Evolutionary conservation across 148 eudicot species (phyloP).

Genomic region (Rhododendron kiyosumense): DNA sequence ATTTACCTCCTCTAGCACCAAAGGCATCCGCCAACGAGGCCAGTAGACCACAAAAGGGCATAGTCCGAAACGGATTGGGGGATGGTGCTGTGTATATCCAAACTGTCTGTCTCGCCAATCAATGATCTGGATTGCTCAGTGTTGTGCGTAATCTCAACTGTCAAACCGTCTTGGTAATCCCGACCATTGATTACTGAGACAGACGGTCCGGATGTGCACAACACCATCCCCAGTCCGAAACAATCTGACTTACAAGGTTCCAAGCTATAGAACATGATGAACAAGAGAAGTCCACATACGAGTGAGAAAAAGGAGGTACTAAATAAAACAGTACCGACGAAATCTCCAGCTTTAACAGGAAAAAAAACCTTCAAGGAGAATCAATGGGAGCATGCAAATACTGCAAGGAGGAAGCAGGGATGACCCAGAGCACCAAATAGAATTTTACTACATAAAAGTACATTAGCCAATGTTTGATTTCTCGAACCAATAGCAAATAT

Average conservation of each 20-base stretch:
- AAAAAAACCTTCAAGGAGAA: not conserved
- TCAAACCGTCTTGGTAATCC: too few relatives aligned
- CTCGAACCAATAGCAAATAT: not conserved
- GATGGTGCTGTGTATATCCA: too few relatives aligned
- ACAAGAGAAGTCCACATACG: not conserved
- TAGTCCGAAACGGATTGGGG: too few relatives aligned
- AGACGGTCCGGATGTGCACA: too few relatives aligned
- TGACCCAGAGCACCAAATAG: not conserved
- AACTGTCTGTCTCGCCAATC: too few relatives aligned
- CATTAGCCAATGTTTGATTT: not conserved
- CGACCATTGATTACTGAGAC: too few relatives aligned
- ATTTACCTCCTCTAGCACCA: not conserved
- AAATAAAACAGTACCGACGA: not conserved
- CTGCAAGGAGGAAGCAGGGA: not conserved
- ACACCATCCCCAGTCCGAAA: too few relatives aligned
- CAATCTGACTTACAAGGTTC: not conserved
- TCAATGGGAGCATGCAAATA: not conserved
- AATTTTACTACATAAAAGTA: not conserved
- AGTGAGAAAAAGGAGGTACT: not conserved
- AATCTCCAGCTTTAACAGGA: not conserved
- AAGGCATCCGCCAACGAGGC: not conserved
- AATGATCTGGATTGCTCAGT: too few relatives aligned
- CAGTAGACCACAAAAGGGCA: too few relatives aligned
- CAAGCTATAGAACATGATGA: not conserved
- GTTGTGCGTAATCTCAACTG: too few relatives aligned